Percentiles rank a stretch among this genome's conserved stretches.
These are phyloP conservation scores for Corynascus novoguineensis DNA, from an alignment of 495 filamentous ascomycete species.

Conservation along the genomic window DNA sequence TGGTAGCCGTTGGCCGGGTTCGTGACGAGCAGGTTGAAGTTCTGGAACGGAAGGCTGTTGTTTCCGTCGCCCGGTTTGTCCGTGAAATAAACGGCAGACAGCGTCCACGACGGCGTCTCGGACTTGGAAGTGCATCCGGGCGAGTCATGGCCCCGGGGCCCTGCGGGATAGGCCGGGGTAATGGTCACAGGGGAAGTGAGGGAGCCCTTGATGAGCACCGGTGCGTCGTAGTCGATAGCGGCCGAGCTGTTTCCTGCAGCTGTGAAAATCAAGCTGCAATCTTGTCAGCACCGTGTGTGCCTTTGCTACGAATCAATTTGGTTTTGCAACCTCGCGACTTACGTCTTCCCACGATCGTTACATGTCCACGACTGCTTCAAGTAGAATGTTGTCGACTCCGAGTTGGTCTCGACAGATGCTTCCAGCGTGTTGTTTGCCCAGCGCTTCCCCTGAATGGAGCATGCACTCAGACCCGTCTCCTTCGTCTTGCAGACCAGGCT, in stretches of 20 bases:
- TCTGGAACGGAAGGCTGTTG: background rate
- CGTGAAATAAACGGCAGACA: conserved; percentile 13
- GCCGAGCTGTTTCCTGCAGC: conserved; percentile 14
- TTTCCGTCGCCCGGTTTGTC: conserved; percentile 22
- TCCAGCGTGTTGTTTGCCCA: background rate
- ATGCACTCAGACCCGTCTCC: conserved; percentile 8
- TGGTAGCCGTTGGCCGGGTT: conserved; percentile 26
- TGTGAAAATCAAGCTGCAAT: conserved; percentile 12
- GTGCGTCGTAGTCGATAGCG: conserved; percentile 9
- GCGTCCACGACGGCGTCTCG: conserved; percentile 19
- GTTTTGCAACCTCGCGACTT: background rate
- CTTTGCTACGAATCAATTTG: background rate
- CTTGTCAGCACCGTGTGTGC: background rate
- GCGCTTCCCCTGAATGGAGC: background rate
- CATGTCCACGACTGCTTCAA: conserved; percentile 23
- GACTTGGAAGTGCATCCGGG: conserved; percentile 12
- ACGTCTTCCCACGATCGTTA: conserved; percentile 10
- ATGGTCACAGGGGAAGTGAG: conserved; percentile 19
- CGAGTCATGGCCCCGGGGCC: conserved; percentile 16
- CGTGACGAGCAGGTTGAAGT: conserved; percentile 20
- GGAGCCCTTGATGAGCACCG: conserved; percentile 19
- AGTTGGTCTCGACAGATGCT: background rate
- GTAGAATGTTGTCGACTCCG: background rate
- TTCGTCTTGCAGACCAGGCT: conserved; percentile 12
- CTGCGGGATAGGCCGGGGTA: conserved; percentile 20